Evolutionary conservation across 139 green algal species (phyloP).

Genomic region (Chlamydomonas eustigma): DNA sequence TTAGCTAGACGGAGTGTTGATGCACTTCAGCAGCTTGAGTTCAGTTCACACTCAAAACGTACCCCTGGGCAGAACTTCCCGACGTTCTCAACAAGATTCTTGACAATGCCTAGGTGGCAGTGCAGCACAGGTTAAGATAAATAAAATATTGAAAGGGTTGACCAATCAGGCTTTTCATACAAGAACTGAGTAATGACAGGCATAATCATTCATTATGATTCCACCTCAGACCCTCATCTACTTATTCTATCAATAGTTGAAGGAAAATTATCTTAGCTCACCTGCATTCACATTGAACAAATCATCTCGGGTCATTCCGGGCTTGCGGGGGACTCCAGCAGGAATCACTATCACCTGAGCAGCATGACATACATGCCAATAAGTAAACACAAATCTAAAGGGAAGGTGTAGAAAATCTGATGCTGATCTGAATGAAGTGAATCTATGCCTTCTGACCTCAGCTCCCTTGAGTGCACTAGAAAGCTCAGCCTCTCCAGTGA

Average conservation of each 20-base stretch:
- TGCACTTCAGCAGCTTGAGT: no score
- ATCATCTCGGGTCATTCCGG: slow-evolving; percentile 98
- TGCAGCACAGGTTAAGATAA: background rate
- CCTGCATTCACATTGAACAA: slow-evolving; percentile 97
- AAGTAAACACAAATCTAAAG: no score
- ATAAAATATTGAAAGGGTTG: no score
- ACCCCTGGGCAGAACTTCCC: slow-evolving; percentile 77
- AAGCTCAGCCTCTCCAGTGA: slow-evolving; percentile 72
- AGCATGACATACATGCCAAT: slow-evolving; percentile 57
- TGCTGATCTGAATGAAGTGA: no score
- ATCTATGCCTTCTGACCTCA: no score
- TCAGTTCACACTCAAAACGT: no score
- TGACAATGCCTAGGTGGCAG: slow-evolving; percentile 74
- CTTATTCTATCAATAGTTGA: background rate
- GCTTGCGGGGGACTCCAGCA: slow-evolving; percentile 88
- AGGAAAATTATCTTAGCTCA: slow-evolving; percentile 3
- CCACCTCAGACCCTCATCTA: no score
- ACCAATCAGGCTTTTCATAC: no score
- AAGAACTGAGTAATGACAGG: no score
- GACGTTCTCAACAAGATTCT: slow-evolving; percentile 63
- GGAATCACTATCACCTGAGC: slow-evolving; percentile 75
- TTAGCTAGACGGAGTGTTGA: no score
- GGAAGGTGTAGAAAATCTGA: no score
- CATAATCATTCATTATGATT: no score
- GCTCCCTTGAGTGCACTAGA: slow-evolving; percentile 34